Conservation (phyloP, 2,329 filamentous ascomycete genomes). For the Cryphonectria japonica region DNA sequence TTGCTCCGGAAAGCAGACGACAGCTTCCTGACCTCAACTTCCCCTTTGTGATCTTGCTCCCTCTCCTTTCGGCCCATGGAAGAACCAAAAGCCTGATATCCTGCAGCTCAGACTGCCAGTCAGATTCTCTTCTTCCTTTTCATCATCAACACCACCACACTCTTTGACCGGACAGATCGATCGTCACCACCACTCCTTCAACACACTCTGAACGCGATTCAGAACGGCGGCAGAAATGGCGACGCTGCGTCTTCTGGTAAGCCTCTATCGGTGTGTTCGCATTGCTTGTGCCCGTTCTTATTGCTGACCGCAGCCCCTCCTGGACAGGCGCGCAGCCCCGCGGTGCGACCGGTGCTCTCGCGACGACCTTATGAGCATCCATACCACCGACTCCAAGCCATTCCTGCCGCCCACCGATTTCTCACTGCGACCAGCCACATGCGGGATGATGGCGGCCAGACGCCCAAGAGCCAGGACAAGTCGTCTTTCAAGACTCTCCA, state of each 20-base stretch:
- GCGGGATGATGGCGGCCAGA: constrained; percentile 8
- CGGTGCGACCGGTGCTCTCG: constrained; percentile 22
- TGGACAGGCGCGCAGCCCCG: constrained; percentile 22
- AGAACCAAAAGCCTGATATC: constrained; percentile 20
- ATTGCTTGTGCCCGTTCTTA: not conserved
- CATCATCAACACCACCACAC: constrained; percentile 11
- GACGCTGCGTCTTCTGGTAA: constrained; percentile 30
- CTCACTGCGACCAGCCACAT: constrained; percentile 23
- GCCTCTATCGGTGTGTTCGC: not conserved
- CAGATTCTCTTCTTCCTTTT: not conserved
- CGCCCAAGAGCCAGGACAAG: constrained; percentile 10
- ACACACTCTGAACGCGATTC: not conserved
- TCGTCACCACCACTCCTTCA: not conserved
- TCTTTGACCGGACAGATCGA: constrained; percentile 15
- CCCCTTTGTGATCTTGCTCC: not conserved
- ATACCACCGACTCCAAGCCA: constrained; percentile 25
- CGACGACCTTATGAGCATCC: constrained; percentile 18
- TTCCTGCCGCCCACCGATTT: constrained; percentile 25
- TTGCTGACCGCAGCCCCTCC: constrained; percentile 20
- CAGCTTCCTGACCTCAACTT: constrained; percentile 9
- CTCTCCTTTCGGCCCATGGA: constrained; percentile 18
- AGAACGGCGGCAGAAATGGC: constrained; percentile 29
- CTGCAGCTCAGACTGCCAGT: constrained; percentile 28
- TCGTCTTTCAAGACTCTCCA: constrained; percentile 12
- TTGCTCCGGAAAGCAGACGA: constrained; percentile 12